These are phyloP conservation scores for Trichosporon coremiiforme DNA, from an alignment of 1,284 basidiomycete species.

Conservation along the genomic window DNA sequence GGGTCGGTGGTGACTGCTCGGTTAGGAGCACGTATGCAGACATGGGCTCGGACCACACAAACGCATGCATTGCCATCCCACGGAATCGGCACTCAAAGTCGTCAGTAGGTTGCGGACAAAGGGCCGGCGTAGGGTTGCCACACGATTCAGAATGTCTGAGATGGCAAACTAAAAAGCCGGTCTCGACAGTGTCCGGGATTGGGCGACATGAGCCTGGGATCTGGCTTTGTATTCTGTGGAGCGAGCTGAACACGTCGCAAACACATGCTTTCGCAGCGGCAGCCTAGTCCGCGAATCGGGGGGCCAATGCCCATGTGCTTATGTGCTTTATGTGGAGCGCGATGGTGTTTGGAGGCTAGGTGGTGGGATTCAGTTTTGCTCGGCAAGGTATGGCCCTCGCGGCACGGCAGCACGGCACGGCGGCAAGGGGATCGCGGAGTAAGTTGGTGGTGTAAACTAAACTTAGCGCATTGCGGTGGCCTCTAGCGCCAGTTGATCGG, in stretches of 20 bases:
- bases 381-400: too few relatives aligned
- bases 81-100: too few relatives aligned
- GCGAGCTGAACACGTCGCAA: too few relatives aligned
- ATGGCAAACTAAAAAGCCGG: constrained; percentile 9
- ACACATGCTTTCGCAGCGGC: too few relatives aligned
- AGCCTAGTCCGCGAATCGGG: too few relatives aligned
- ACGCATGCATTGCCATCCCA: too few relatives aligned
- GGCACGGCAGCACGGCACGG: neutral
- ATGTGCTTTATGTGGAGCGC: too few relatives aligned
- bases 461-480: too few relatives aligned
- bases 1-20: neutral
- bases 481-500: constrained; percentile 10
- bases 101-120: neutral
- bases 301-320: too few relatives aligned
- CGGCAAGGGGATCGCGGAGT: constrained; percentile 3
- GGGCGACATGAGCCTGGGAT: neutral
- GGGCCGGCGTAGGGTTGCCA: neutral
- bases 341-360: neutral
- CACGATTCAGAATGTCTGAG: neutral
- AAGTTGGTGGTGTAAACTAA: neutral
- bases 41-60: too few relatives aligned
- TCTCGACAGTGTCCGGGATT: neutral
- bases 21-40: neutral
- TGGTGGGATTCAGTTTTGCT: neutral
- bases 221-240: neutral